phyloP scores from a whole-genome alignment of 768 basidiomycete species.

The Mycena alexandri region DNA sequence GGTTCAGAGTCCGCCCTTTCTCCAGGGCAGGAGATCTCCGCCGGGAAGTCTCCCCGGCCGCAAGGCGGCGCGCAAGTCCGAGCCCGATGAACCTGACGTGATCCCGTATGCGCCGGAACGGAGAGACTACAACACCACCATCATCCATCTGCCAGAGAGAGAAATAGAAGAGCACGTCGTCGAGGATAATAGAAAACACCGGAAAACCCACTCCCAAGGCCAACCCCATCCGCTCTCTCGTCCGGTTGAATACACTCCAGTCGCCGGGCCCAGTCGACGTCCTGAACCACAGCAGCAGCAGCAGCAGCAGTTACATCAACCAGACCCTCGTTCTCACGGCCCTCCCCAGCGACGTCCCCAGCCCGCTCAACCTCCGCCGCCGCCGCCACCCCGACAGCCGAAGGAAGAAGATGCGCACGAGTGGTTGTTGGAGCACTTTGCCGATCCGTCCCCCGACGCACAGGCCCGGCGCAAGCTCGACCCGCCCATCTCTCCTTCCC shows the following conservation, averaged over 20 bases:
- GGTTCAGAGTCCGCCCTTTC: conserved; percentile 32
- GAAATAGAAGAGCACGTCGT: conserved; percentile 27
- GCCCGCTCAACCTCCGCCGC: conserved; percentile 9
- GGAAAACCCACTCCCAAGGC: conserved; percentile 22
- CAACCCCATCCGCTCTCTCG: conserved; percentile 13
- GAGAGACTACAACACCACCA: conserved; percentile 31
- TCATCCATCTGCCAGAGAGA: conserved; percentile 36
- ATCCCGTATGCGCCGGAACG: conserved; percentile 34
- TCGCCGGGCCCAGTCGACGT: conserved; percentile 24
- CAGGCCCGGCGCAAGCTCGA: conserved; percentile 25
- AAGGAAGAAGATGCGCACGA: conserved; percentile 69
- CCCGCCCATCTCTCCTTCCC: conserved; percentile 37
- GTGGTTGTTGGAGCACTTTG: conserved; percentile 70
- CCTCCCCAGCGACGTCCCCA: conserved; percentile 27
- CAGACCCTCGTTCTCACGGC: conserved; percentile 22
- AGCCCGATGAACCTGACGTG: conserved; percentile 43
- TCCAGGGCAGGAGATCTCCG: conserved; percentile 54
- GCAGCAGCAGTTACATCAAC: conserved; percentile 1
- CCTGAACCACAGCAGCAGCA: conserved; percentile 22
- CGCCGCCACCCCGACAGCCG: conserved; percentile 29
- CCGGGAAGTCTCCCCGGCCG: conserved; percentile 63
- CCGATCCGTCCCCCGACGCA: conserved; percentile 47
- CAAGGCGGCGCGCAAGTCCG: conserved; percentile 60
- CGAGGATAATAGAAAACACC: conserved; percentile 26
- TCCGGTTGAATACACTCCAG: conserved; percentile 13